Evolutionary conservation across 495 filamentous ascomycete genomes (phyloP).

Genomic region (Penicillium desertorum): DNA sequence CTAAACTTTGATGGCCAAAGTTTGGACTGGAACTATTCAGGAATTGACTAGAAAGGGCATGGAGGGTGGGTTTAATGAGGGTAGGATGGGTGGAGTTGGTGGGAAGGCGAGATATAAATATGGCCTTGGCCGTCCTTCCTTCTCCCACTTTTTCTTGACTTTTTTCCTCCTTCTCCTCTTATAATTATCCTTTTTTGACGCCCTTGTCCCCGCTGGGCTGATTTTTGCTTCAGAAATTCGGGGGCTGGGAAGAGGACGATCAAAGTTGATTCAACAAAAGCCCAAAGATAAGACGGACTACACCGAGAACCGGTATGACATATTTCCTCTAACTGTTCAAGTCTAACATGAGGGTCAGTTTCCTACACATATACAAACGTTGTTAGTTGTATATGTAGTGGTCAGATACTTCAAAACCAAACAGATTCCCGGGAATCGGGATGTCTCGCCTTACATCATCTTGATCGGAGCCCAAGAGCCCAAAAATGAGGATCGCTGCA

Average conservation of each 20-base stretch:
- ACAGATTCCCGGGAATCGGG: background rate
- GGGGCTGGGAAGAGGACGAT: slow-evolving; percentile 40
- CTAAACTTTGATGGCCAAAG: slow-evolving; percentile 20
- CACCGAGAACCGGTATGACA: slow-evolving; percentile 24
- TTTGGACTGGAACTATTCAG: slow-evolving; percentile 9
- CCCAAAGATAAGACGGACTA: slow-evolving; percentile 20
- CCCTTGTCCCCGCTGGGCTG: slow-evolving; percentile 5
- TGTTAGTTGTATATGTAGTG: background rate
- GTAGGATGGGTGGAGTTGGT: slow-evolving; percentile 15
- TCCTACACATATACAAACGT: background rate
- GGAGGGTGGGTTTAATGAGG: slow-evolving; percentile 7
- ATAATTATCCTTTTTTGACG: slow-evolving; percentile 7
- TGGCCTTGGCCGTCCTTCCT: slow-evolving; percentile 17
- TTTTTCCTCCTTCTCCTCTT: slow-evolving; percentile 5
- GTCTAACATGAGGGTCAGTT: background rate
- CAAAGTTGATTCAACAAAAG: slow-evolving; percentile 19
- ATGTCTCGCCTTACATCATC: slow-evolving; percentile 29
- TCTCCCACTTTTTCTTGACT: slow-evolving; percentile 5
- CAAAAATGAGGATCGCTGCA: slow-evolving; percentile 20
- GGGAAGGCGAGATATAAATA: slow-evolving; percentile 26
- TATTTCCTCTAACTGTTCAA: slow-evolving; percentile 4
- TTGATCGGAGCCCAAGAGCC: slow-evolving; percentile 17
- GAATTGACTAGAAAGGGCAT: slow-evolving; percentile 12
- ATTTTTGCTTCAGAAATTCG: slow-evolving; percentile 23
- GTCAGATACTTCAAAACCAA: background rate